Conservation (phyloP, 805 yeast genomes). For the Candida argentea region DNA sequence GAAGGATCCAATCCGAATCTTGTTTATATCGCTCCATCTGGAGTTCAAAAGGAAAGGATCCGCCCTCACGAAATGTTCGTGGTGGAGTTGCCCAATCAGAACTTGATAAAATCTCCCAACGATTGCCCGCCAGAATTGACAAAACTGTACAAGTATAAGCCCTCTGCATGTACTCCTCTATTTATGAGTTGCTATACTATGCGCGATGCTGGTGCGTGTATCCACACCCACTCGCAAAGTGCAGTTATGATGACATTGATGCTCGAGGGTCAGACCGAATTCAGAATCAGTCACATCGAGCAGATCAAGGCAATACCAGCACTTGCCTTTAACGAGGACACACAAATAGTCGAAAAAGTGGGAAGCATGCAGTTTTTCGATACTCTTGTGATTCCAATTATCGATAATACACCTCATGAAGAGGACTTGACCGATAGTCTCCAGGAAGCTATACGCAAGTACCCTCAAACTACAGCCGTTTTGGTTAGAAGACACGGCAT, state of each 20-base stretch:
- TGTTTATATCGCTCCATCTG: slow-evolving; percentile 86
- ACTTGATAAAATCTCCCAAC: slow-evolving; percentile 51
- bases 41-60: slow-evolving; percentile 89
- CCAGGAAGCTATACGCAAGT: slow-evolving; percentile 49
- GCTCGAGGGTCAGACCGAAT: slow-evolving; percentile 51
- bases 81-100: slow-evolving; percentile 42
- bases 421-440: slow-evolving; percentile 67
- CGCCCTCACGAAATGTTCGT: slow-evolving; percentile 75
- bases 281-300: slow-evolving; percentile 72
- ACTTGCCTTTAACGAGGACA: slow-evolving; percentile 16
- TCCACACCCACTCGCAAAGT: slow-evolving; percentile 86
- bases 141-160: slow-evolving; percentile 45
- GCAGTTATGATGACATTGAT: slow-evolving; percentile 76
- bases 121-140: slow-evolving; percentile 28
- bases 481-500: slow-evolving; percentile 90
- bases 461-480: slow-evolving; percentile 78
- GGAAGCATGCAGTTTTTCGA: slow-evolving; percentile 69
- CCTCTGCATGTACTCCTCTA: slow-evolving; percentile 91
- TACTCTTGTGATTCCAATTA: slow-evolving; percentile 75
- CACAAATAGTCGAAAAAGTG: slow-evolving; percentile 38
- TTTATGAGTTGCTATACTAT: slow-evolving; percentile 62
- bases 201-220: slow-evolving; percentile 81
- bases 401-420: slow-evolving; percentile 84
- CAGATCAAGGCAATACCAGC: slow-evolving; percentile 88
- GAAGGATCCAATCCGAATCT: slow-evolving; percentile 33